Evolutionary conservation across 2,329 filamentous ascomycete species (phyloP).

Genomic region (Diaporthe capsici): DNA sequence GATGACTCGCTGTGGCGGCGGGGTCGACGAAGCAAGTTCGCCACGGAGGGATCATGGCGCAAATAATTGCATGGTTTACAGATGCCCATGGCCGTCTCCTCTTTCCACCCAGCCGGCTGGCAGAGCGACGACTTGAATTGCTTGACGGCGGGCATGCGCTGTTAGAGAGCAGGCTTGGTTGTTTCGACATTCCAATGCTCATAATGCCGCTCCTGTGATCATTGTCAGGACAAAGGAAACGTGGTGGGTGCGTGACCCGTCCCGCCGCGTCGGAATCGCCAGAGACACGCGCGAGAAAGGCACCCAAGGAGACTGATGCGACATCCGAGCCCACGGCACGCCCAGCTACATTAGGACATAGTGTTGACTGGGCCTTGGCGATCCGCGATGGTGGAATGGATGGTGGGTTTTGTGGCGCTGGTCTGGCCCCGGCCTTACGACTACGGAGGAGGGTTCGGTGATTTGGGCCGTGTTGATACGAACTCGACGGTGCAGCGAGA

Average conservation of each 20-base stretch:
- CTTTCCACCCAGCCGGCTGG: background rate
- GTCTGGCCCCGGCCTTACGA: constrained; percentile 19
- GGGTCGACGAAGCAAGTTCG: constrained; percentile 1
- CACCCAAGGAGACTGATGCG: background rate
- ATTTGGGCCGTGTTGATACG: constrained; percentile 28
- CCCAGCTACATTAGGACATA: background rate
- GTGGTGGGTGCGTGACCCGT: background rate
- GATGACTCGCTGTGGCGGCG: constrained; percentile 27
- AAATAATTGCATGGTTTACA: background rate
- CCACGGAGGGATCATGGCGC: constrained; percentile 22
- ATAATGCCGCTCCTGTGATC: background rate
- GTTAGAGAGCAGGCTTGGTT: background rate
- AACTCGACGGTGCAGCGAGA: constrained; percentile 10
- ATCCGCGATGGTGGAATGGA: background rate
- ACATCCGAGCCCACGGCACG: constrained; percentile 12
- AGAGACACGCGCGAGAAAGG: background rate
- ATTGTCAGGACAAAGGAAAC: background rate
- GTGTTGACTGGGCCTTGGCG: background rate
- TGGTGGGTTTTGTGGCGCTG: constrained; percentile 15
- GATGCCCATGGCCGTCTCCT: background rate
- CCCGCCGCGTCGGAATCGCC: background rate
- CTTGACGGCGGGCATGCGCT: background rate
- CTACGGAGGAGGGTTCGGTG: constrained; percentile 20
- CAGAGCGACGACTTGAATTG: background rate
- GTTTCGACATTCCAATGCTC: background rate